These are phyloP conservation scores for Sporothrix pseudoabietina DNA, from an alignment of 2,329 filamentous ascomycete genomes.

Conservation along the genomic window DNA sequence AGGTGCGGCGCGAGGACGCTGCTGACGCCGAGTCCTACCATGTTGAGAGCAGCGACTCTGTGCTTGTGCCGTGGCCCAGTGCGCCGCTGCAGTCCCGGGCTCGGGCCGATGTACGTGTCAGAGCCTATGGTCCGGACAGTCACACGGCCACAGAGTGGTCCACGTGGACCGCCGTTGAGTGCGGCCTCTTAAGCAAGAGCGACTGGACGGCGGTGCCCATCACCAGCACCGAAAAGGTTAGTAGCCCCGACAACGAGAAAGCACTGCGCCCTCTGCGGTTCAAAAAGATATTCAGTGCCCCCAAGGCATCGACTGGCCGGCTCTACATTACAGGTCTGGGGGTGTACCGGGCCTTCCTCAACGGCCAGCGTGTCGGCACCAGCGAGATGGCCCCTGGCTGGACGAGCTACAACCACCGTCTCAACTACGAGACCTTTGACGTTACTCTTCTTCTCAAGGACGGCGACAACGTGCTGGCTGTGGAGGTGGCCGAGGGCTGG, in stretches of 20 bases:
- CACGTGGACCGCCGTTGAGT: slow-evolving; percentile 33
- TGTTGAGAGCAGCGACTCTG: slow-evolving; percentile 35
- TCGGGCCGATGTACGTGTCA: slow-evolving; percentile 32
- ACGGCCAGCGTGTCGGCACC: slow-evolving; percentile 41
- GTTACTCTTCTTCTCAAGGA: slow-evolving; percentile 41
- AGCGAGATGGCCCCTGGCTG: slow-evolving; percentile 47
- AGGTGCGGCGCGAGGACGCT: slow-evolving; percentile 23
- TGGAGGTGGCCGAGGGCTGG: slow-evolving; percentile 51
- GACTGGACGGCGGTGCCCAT: slow-evolving; percentile 32
- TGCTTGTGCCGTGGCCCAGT: slow-evolving; percentile 44
- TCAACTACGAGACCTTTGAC: slow-evolving; percentile 49
- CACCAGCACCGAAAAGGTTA: background rate
- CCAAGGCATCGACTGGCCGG: slow-evolving; percentile 41
- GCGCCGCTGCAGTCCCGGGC: slow-evolving; percentile 30
- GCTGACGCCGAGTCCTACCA: slow-evolving; percentile 21
- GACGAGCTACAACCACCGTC: slow-evolving; percentile 46
- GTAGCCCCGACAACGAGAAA: slow-evolving; percentile 27
- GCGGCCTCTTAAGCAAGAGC: slow-evolving; percentile 30
- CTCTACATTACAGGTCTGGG: slow-evolving; percentile 44
- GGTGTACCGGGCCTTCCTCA: slow-evolving; percentile 41
- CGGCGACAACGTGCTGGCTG: slow-evolving; percentile 39
- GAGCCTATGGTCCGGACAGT: slow-evolving; percentile 13
- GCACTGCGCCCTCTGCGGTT: slow-evolving; percentile 36
- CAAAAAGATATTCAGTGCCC: slow-evolving; percentile 32
- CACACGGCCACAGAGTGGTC: slow-evolving; percentile 32